These are phyloP conservation scores for Populus tremula DNA, from an alignment of 345 rosid genomes.

Conservation along the genomic window DNA sequence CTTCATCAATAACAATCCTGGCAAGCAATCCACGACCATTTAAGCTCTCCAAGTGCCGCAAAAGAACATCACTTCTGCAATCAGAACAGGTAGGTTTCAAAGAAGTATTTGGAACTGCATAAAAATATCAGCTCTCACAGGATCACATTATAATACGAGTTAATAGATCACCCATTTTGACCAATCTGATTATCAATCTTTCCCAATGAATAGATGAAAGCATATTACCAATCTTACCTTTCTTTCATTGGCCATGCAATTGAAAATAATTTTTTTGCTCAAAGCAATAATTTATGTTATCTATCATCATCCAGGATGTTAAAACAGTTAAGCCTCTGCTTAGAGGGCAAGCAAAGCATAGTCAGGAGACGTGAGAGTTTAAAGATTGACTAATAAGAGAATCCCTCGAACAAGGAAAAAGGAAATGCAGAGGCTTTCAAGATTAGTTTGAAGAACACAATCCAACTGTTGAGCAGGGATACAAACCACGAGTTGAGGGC, in stretches of 20 bases:
- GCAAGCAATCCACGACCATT: slow-evolving; percentile 76
- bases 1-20: slow-evolving; percentile 98
- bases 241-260: neutral
- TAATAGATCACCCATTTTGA: neutral
- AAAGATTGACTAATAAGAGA: too few relatives aligned
- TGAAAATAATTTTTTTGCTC: too few relatives aligned
- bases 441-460: slow-evolving; percentile 1
- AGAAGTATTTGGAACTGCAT: slow-evolving; percentile 5
- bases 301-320: neutral
- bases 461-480: neutral
- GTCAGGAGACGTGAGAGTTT: too few relatives aligned
- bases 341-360: too few relatives aligned
- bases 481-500: neutral
- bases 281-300: neutral
- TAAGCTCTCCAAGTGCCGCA: slow-evolving; percentile 77
- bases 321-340: neutral
- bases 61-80: slow-evolving; percentile 86
- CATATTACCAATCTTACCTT: neutral
- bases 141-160: neutral
- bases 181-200: neutral
- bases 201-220: neutral
- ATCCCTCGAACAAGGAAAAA: neutral
- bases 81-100: slow-evolving; percentile 19
- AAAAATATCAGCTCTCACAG: slow-evolving; percentile 5
- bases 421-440: neutral